These are phyloP conservation scores for Helminthosporium solani DNA, from an alignment of 2,329 filamentous ascomycete genomes.

Conservation along the genomic window DNA sequence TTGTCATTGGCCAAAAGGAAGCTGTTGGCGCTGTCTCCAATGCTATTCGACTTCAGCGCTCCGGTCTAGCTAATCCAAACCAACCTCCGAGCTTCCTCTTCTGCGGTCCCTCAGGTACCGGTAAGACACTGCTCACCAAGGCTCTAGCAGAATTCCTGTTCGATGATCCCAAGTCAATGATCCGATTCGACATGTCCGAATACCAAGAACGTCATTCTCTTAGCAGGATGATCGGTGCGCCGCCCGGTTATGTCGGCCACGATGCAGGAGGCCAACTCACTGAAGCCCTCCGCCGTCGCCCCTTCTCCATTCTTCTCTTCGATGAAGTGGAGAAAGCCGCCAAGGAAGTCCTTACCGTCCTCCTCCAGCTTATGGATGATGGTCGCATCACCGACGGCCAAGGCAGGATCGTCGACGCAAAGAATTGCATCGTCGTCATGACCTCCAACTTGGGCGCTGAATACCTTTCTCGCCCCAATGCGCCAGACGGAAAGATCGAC, in stretches of 20 bases:
- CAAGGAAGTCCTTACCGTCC: conserved; percentile 93
- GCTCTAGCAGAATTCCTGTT: conserved; percentile 97
- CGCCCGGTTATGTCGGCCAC: conserved; percentile 94
- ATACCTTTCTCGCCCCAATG: conserved; percentile 77
- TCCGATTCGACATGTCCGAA: conserved; percentile 99
- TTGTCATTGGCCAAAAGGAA: conserved; percentile 92
- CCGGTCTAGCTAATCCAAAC: conserved; percentile 92
- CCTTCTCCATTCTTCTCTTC: conserved; percentile 96
- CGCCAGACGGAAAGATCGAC: conserved; percentile 82
- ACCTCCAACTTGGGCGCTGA: conserved; percentile 96
- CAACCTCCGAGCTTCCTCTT: conserved; percentile 98
- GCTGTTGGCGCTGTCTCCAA: conserved; percentile 92
- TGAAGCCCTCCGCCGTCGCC: conserved; percentile 86
- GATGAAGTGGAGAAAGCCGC: conserved; percentile 98
- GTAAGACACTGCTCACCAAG: conserved; percentile 96
- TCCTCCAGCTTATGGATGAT: conserved; percentile 99
- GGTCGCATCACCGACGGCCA: conserved; percentile 98
- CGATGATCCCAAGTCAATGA: conserved; percentile 96
- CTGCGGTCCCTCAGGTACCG: conserved; percentile 96
- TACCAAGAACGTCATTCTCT: conserved; percentile 97
- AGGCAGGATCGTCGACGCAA: conserved; percentile 89
- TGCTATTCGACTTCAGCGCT: conserved; percentile 91
- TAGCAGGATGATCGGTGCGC: conserved; percentile 95
- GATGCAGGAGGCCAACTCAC: conserved; percentile 95
- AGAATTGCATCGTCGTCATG: conserved; percentile 99